Evolutionary conservation across 2,329 filamentous ascomycete genomes (phyloP), one percentile per base, ranked within the genome.

Genomic region (Sporothrix mexicana): DNA sequence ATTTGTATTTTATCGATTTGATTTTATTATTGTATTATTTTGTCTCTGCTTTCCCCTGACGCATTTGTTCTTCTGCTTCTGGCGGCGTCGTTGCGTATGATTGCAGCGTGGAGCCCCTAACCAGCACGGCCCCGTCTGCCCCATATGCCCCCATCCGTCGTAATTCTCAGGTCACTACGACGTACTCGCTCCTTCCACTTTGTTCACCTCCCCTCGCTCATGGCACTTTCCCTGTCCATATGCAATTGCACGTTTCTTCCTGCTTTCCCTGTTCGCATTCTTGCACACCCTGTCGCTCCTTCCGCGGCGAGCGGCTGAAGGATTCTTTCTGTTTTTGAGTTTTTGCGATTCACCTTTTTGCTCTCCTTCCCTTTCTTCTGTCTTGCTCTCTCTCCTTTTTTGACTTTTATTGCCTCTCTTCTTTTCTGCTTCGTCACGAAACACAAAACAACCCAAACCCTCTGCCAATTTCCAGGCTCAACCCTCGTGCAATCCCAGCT

Each of bases 51-150:
- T 66, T 67, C 41, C n/a, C 61, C 61, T 66, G 61, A 47, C 61
- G 61, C 61, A 66, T 66, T 45, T 47, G 59, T 43, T 64, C 59
- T 23, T 45, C 59, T 66, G 47, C 36, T 30, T 66, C 36, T 47
- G 57, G 20, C 57, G 17, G 57, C 55, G 55, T 43, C 45, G 23
- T 47, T 57, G 51, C 47, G 49, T 41, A 53, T 69, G 47, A 69
- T 69, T 69, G 36, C 47, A 53, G 66, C 67, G 67, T 69, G 67
- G 67, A 69, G 67, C 67, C 49, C 67, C 51, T 57, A 68, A 41
- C 45, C 47, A 68, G 66, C 47, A 17, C 47, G 45, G 66, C 66
- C 66, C 66, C 66, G 15, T 68, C 49, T 15, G 64, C 64, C 64
- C 45, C 51, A 55, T 55, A 61, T 36, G 20, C 55, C 23, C 30